These are phyloP conservation scores for Pyracantha coccinea DNA, from an alignment of 331 rosid species.

Conservation along the genomic window DNA sequence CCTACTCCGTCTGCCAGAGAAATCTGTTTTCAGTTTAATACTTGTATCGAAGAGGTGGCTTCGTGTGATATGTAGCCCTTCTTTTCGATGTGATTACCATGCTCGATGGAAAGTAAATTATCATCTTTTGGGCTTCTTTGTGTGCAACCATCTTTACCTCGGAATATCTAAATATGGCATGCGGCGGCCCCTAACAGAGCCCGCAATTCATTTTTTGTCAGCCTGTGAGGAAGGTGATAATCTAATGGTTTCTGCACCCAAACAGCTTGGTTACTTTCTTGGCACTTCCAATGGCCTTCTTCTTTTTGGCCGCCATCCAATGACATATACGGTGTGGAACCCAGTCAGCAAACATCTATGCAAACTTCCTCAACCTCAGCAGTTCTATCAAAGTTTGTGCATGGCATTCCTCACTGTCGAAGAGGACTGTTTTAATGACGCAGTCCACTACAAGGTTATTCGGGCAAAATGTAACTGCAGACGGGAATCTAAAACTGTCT, in stretches of 20 bases:
- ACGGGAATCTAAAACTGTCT: constrained; percentile 47
- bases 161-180: constrained; percentile 52
- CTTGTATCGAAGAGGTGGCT: constrained; percentile 67
- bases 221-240: constrained; percentile 76
- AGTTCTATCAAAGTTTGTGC: constrained; percentile 50
- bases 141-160: constrained; percentile 55
- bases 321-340: constrained; percentile 50
- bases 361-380: constrained; percentile 62
- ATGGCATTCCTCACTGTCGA: constrained; percentile 54
- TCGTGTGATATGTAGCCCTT: constrained; percentile 38
- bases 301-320: constrained; percentile 69
- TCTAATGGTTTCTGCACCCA: constrained; percentile 42
- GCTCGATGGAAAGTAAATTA: constrained; percentile 36
- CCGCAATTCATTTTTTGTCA: constrained; percentile 61
- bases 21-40: constrained; percentile 33
- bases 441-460: constrained; percentile 43
- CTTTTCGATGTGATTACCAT: constrained; percentile 40
- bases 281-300: constrained; percentile 58
- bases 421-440: constrained; percentile 31
- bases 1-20: constrained; percentile 55
- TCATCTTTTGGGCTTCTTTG: constrained; percentile 67
- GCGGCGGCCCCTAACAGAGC: constrained; percentile 54
- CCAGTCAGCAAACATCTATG: constrained; percentile 34
- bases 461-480: constrained; percentile 64
- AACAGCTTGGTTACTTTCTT: constrained; percentile 58